Conservation (phyloP, 2,329 filamentous ascomycete genomes). For the Phaeosphaeriaceae sp. region DNA sequence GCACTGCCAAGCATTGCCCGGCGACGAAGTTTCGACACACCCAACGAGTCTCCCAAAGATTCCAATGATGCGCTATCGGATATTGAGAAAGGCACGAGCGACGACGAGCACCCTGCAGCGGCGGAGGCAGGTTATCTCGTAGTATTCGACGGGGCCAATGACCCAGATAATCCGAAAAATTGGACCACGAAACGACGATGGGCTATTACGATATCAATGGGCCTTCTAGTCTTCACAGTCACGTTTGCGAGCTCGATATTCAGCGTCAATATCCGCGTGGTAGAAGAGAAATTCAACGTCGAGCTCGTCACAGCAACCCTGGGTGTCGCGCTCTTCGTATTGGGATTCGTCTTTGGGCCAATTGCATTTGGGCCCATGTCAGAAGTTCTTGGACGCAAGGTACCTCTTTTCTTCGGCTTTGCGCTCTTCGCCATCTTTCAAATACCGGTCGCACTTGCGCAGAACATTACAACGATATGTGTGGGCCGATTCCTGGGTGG, state of each 20-base stretch:
- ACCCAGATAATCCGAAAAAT: conserved; percentile 73
- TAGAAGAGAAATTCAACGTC: conserved; percentile 59
- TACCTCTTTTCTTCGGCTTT: conserved; percentile 41
- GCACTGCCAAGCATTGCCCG: background rate
- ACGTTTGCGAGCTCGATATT: conserved; percentile 64
- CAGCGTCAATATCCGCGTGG: conserved; percentile 63
- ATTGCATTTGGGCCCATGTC: conserved; percentile 58
- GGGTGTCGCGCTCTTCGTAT: conserved; percentile 58
- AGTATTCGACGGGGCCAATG: conserved; percentile 75
- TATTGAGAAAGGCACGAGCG: conserved; percentile 11
- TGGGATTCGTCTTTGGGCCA: conserved; percentile 59
- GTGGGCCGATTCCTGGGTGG: conserved; percentile 61
- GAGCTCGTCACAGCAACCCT: conserved; percentile 55
- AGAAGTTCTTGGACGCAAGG: conserved; percentile 56
- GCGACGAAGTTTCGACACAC: conserved; percentile 13
- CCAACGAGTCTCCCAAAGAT: background rate
- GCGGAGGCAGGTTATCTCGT: conserved; percentile 57
- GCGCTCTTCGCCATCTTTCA: conserved; percentile 50
- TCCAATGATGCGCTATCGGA: conserved; percentile 6
- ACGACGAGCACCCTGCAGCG: background rate
- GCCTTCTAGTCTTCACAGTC: conserved; percentile 42
- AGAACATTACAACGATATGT: conserved; percentile 60
- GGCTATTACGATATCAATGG: conserved; percentile 71
- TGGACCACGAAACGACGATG: conserved; percentile 74
- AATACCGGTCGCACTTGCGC: conserved; percentile 48